Percentiles rank a stretch among this genome's conserved stretches.
Evolutionary conservation across 2,329 filamentous ascomycete genomes (phyloP).

Genomic region (Stagonosporopsis tanaceti): DNA sequence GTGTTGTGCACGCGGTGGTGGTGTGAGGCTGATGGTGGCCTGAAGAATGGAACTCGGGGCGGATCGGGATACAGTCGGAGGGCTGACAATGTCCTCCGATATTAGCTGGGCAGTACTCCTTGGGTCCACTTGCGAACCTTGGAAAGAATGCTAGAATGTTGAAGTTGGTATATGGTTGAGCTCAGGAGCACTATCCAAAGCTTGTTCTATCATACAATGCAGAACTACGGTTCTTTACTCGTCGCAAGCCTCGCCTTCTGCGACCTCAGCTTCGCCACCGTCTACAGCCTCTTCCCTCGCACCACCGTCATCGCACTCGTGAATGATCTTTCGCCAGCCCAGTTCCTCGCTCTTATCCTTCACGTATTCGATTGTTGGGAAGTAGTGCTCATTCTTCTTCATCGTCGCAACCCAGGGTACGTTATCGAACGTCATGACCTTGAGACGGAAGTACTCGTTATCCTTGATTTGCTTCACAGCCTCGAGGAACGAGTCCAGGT

Average conservation of each 20-base stretch:
- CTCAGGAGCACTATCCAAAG: neutral
- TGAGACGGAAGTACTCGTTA: constrained; percentile 96
- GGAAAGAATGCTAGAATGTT: neutral
- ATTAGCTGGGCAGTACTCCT: neutral
- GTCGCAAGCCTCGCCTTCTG: constrained; percentile 36
- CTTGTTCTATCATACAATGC: neutral
- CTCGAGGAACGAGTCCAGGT: constrained; percentile 79
- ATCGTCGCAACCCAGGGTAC: constrained; percentile 99
- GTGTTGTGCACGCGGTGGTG: neutral
- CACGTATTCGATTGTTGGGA: constrained; percentile 71
- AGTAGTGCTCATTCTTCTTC: constrained; percentile 99
- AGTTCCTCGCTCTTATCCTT: constrained; percentile 62
- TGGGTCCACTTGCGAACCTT: neutral
- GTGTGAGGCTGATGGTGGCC: constrained; percentile 2
- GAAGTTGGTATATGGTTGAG: neutral
- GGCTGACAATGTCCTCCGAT: neutral
- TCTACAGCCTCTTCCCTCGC: constrained; percentile 42
- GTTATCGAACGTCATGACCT: constrained; percentile 98
- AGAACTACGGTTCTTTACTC: constrained; percentile 14
- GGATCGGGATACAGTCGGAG: neutral
- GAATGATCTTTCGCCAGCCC: constrained; percentile 66
- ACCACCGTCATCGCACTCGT: constrained; percentile 57
- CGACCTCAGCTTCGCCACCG: constrained; percentile 39
- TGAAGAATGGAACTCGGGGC: neutral
- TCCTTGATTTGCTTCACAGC: constrained; percentile 89